phyloP scores from a whole-genome alignment of 495 filamentous ascomycete species.

The Penicillium samsonianum region DNA sequence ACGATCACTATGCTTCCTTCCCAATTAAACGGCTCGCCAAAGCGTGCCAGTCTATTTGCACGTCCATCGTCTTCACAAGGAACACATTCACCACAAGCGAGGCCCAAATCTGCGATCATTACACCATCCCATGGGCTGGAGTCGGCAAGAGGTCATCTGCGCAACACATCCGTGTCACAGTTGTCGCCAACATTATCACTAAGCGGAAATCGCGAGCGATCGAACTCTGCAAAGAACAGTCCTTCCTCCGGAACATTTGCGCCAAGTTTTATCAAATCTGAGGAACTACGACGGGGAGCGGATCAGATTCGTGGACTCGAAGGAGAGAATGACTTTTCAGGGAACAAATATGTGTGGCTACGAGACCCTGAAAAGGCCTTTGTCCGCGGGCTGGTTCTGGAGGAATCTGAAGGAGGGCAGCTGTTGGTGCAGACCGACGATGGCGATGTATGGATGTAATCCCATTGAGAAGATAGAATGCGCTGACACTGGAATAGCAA shows the following conservation, averaged over 20 bases:
- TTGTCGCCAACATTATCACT: constrained; percentile 32
- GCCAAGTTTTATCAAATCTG: constrained; percentile 88
- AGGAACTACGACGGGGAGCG: constrained; percentile 64
- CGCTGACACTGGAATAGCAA: constrained; percentile 56
- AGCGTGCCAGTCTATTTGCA: constrained; percentile 77
- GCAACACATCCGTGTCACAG: constrained; percentile 59
- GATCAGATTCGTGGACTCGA: constrained; percentile 78
- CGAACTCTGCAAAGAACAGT: constrained; percentile 60
- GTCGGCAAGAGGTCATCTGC: constrained; percentile 49
- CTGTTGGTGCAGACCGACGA: constrained; percentile 92
- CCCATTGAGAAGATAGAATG: not conserved
- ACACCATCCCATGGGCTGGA: constrained; percentile 52
- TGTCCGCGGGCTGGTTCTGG: constrained; percentile 85
- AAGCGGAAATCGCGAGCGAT: constrained; percentile 46
- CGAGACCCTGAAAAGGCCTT: constrained; percentile 85
- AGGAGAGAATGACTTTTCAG: constrained; percentile 97
- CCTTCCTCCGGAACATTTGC: constrained; percentile 79
- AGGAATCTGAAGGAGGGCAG: constrained; percentile 66
- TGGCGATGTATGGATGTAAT: constrained; percentile 66
- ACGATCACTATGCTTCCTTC: constrained; percentile 45
- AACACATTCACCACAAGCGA: constrained; percentile 41
- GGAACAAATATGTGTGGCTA: constrained; percentile 98
- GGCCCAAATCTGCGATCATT: constrained; percentile 75
- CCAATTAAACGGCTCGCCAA: constrained; percentile 49
- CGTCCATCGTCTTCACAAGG: constrained; percentile 61